A percentile compares a stretch with the other conserved stretches of the same genome.
phyloP scores from a whole-genome alignment of 108 stramenopile genomes.

The Cyclotella sp. region DNA sequence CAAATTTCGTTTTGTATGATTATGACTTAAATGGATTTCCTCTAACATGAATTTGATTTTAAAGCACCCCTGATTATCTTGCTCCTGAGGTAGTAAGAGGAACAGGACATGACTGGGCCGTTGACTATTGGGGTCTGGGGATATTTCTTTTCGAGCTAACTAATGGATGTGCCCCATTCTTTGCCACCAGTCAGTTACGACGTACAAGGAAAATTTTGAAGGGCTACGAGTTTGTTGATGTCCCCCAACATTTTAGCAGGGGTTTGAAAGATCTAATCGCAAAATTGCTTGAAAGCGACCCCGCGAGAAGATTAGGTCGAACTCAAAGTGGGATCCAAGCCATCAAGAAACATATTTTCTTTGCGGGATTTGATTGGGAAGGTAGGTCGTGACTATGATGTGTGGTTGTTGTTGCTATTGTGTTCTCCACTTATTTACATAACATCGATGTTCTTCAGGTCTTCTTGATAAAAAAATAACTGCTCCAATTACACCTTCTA shows the following conservation, averaged over 20 bases:
- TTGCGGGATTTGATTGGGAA: conserved; percentile 56
- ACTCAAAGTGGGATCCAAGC: conserved; percentile 49
- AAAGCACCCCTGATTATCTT: conserved; percentile 63
- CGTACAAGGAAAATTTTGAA: conserved; percentile 42
- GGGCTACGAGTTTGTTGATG: conserved; percentile 33
- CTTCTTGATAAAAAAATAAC: conserved; percentile 3
- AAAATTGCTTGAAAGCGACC: conserved; percentile 63
- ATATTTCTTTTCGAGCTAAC: conserved; percentile 66
- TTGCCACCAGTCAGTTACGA: conserved; percentile 29
- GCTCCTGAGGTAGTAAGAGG: conserved; percentile 65
- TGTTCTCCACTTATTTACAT: too few species aligned
- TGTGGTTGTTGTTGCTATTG: too few species aligned
- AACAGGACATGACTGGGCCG: conserved; percentile 74
- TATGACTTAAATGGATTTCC: too few species aligned
- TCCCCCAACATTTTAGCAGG: conserved; percentile 51
- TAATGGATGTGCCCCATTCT: conserved; percentile 71
- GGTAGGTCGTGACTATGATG: conserved; percentile 11
- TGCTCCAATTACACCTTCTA: conserved; percentile 13
- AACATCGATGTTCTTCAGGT: not conserved
- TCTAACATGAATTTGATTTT: not conserved
- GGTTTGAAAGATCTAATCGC: conserved; percentile 65
- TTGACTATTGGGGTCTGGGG: conserved; percentile 75
- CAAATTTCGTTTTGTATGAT: too few species aligned
- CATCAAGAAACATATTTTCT: conserved; percentile 49
- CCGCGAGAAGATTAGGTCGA: conserved; percentile 71